Evolutionary conservation across 768 basidiomycete genomes (phyloP), one percentile per base, ranked within the genome.

Genomic region (Tylopilus vinaceipallidus): DNA sequence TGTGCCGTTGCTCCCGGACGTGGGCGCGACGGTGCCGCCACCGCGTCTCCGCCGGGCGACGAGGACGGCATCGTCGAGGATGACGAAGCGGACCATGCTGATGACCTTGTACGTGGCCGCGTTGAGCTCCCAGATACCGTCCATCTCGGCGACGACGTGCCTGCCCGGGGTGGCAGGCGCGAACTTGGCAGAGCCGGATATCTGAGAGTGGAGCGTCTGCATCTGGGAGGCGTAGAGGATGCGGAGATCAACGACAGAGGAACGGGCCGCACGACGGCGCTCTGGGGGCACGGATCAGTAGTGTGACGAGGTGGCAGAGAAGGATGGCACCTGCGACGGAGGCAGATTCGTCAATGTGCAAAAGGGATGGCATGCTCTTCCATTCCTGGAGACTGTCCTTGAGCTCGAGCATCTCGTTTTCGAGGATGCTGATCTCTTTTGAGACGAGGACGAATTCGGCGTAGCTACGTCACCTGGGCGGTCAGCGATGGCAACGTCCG

Each of bases 371-470:
- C 81, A 98, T 93, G 47, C 83, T 83, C 68, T 95, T 94, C 88
- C 95, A 98, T 63, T 99, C 97, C 12, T 89, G 85, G 4, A 98
- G 77, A 6, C 88, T 80, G 47, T 95, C 92, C 67, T 97, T 98
- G 66, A 99, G 82, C 62, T 98, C 95, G 26, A 98, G 79, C 88
- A 98, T 91, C 67, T 98, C 95, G 62, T 94, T 95, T 73, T 99
- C 97, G 23, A 99, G 81, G 1, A 90, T 86, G 23, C 89, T 86
- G 46, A 99, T 95, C 71, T 98, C 97, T 64, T 98, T 98, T 4
- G 97, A 97, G 19, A 99, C 91, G 47, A 88, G 77, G 23, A 99
- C 91, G 64, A 98, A 98, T 66, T 98, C 93, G 39, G 94, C 90
- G 63, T 98, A 98, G 71, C 95, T 98, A 60, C 16, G 49, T 60